phyloP scores from a whole-genome alignment of 116 monocot genomes.

The Posidonia oceanica region DNA sequence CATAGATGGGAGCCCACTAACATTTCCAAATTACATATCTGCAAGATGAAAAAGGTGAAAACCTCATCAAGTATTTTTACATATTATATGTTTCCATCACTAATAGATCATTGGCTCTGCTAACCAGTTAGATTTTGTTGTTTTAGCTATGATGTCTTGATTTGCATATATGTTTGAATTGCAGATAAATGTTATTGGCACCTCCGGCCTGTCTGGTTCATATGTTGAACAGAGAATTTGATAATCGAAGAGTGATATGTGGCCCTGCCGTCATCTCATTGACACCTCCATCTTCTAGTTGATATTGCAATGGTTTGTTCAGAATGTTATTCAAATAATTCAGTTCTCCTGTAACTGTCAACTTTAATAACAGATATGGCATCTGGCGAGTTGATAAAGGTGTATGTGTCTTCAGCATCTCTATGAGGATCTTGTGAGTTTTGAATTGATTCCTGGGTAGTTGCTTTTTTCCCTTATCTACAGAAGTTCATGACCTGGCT shows the following conservation, averaged over 20 bases:
- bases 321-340: conserved; percentile 6
- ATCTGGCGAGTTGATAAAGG: too few relatives aligned
- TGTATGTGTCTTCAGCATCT: too few relatives aligned
- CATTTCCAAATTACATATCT: too few relatives aligned
- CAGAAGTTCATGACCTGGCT: too few relatives aligned
- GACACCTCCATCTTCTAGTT: background rate
- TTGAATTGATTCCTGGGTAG: too few relatives aligned
- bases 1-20: too few relatives aligned
- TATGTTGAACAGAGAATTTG: conserved; percentile 77
- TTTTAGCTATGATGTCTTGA: background rate
- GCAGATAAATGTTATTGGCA: conserved; percentile 60
- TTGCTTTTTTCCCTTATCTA: too few relatives aligned
- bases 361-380: too few relatives aligned
- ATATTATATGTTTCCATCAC: background rate
- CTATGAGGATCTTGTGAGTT: too few relatives aligned
- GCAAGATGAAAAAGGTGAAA: too few relatives aligned
- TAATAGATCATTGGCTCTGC: background rate
- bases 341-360: background rate
- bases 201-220: conserved; percentile 86
- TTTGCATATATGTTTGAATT: background rate
- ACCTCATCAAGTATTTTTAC: too few relatives aligned
- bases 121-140: background rate
- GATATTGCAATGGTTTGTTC: background rate
- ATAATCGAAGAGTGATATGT: background rate
- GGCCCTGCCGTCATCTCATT: background rate